Evolutionary conservation across 2,329 filamentous ascomycete genomes (phyloP), one percentile per base, ranked within the genome.

Genomic region (Didymosphaeria variabile): DNA sequence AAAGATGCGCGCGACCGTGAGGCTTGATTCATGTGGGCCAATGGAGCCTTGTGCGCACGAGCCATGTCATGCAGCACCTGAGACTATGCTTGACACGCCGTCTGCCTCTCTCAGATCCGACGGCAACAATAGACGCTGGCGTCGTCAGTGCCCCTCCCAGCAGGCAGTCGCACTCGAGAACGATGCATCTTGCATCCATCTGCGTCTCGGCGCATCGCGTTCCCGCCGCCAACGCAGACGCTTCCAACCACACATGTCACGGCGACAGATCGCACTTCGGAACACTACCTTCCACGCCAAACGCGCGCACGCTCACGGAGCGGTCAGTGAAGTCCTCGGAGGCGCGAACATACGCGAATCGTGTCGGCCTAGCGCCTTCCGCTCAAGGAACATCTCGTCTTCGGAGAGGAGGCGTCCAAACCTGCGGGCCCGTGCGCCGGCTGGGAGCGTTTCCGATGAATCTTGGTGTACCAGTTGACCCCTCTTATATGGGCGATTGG

Each of bases 41-140:
- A 56, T 60, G 23, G 31, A 29, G 50, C 46, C 53, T 63, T 60
- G 59, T 57, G 52, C 21, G 61, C 62, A 64, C 62, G 56, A 60
- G 46, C 65, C 61, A 55, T 56, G 59, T 17, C 44, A 12, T 52
- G 13, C 19, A 58, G 38, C 36, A 63, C 60, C 60, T 73, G 70
- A 74, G 73, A 73, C 71, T 45, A 46, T 57, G 53, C 58, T 58
- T 72, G 68, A 72, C 63, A 72, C 72, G 52, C 62, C 26, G 60
- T 67, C 60, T 72, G 72, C 68, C 29, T 70, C 72, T 53, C 50
- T 60, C 29, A 36, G 17, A 23, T 23, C 36, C 58, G 55, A 61
- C 46, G 71, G 72, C 71, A 74, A 75, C 68, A 69, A 63, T 72
- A 73, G 56, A 67, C 72, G 72, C 59, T 44, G 46, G 29, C 51